phyloP scores from a whole-genome alignment of 345 rosid species.

The Draba incana region DNA sequence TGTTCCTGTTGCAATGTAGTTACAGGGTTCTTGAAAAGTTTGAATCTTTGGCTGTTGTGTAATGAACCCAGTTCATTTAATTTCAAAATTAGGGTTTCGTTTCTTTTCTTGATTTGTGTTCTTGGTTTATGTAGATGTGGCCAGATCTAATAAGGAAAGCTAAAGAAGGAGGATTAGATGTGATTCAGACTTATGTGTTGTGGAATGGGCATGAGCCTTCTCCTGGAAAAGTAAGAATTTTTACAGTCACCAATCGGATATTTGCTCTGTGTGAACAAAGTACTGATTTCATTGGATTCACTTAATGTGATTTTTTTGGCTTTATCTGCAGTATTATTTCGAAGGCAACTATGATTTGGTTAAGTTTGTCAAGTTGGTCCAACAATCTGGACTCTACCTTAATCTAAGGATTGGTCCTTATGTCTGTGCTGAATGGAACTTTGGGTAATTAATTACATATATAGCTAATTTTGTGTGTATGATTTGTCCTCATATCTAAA shows the following conservation, averaged over 20 bases:
- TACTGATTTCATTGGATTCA: constrained; percentile 33
- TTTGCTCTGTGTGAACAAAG: constrained; percentile 21
- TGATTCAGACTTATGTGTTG: constrained; percentile 97
- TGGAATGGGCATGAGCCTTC: constrained; percentile 99
- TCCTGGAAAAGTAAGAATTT: constrained; percentile 70
- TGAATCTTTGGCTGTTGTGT: neutral
- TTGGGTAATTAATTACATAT: constrained; percentile 65
- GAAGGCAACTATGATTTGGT: constrained; percentile 90
- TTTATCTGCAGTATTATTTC: constrained; percentile 71
- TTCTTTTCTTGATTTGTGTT: constrained; percentile 27
- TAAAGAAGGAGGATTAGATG: constrained; percentile 95
- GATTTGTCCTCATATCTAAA: neutral
- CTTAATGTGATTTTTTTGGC: constrained; percentile 27
- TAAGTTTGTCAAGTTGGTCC: constrained; percentile 77
- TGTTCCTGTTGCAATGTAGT: constrained; percentile 18
- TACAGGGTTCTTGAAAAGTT: neutral
- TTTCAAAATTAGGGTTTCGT: neutral
- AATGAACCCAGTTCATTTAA: neutral
- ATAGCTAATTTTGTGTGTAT: neutral
- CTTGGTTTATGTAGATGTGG: constrained; percentile 78
- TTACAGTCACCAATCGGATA: constrained; percentile 13
- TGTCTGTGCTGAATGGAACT: constrained; percentile 99
- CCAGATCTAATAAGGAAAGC: constrained; percentile 97
- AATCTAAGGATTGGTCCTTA: constrained; percentile 99
- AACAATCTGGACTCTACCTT: constrained; percentile 87